Evolutionary conservation across 257 asterid species (phyloP).

Genomic region (Scutellaria baicalensis): DNA sequence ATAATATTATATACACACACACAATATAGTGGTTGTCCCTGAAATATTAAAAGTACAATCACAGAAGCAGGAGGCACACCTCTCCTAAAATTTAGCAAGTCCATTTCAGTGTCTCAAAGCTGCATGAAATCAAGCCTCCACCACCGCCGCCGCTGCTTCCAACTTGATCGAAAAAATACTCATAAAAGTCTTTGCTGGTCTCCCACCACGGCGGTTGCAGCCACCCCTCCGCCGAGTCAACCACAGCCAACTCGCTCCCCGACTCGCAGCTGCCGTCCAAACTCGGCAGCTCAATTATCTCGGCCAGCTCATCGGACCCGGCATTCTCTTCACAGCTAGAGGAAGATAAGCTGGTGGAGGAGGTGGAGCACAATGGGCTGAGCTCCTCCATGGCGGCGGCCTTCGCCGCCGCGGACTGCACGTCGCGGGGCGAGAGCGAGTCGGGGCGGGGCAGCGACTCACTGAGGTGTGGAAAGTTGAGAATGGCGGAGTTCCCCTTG

Average conservation of each 20-base stretch:
- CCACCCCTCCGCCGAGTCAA: conserved; percentile 61
- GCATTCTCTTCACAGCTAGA: background rate
- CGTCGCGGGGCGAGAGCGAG: conserved; percentile 45
- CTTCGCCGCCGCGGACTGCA: conserved; percentile 66
- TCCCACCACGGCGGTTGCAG: conserved; percentile 55
- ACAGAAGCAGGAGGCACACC: conserved; percentile 30
- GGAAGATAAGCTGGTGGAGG: conserved; percentile 5
- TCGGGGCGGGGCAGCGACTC: conserved; percentile 55
- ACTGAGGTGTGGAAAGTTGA: conserved; percentile 52
- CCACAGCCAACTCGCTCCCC: conserved; percentile 30
- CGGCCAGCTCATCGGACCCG: conserved; percentile 55
- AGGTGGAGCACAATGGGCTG: background rate
- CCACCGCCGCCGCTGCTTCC: conserved; percentile 21
- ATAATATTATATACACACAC: background rate
- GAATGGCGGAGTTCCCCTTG: conserved; percentile 40
- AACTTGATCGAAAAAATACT: conserved; percentile 31
- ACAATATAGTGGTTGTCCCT: background rate
- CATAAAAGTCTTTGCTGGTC: conserved; percentile 35
- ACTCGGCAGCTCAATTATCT: conserved; percentile 79
- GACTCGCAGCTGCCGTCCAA: conserved; percentile 48
- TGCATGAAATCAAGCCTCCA: conserved; percentile 31
- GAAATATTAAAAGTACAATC: conserved; percentile 19
- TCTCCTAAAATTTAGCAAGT: conserved; percentile 17
- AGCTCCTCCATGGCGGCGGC: conserved; percentile 72
- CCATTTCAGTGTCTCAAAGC: conserved; percentile 29